These are phyloP conservation scores for Magnaporthiopsis incrustans DNA, from an alignment of 2,329 filamentous ascomycete species.

Conservation along the genomic window DNA sequence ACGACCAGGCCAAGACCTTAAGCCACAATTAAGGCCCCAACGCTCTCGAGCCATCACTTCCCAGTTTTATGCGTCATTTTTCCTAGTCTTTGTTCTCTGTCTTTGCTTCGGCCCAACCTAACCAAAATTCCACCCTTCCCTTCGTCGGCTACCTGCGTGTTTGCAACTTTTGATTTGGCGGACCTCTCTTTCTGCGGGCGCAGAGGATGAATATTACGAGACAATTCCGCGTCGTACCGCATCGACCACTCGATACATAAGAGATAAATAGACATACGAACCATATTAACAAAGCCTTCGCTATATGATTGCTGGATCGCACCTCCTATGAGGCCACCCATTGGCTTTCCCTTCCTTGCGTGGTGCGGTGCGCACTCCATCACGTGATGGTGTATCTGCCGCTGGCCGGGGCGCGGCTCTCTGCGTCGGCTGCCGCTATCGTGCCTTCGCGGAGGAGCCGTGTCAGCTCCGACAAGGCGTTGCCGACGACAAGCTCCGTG, in stretches of 20 bases:
- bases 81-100: not conserved
- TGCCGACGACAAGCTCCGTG: constrained; percentile 84
- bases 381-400: constrained; percentile 83
- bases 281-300: not conserved
- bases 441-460: constrained; percentile 84
- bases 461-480: constrained; percentile 85
- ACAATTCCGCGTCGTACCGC: too few species aligned
- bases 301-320: not conserved
- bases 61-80: not conserved
- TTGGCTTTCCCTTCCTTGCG: too few species aligned
- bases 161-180: not conserved
- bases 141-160: not conserved
- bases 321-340: not conserved
- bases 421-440: constrained; percentile 79
- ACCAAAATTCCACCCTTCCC: not conserved
- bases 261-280: not conserved
- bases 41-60: not conserved
- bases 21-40: constrained; percentile 40
- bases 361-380: constrained; percentile 10
- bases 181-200: not conserved
- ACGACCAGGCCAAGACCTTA: constrained; percentile 49
- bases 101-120: not conserved
- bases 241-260: not conserved
- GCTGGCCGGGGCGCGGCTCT: constrained; percentile 67
- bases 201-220: too few species aligned